phyloP scores from a whole-genome alignment of 2,329 filamentous ascomycete genomes.

The Colletotrichum filicis region DNA sequence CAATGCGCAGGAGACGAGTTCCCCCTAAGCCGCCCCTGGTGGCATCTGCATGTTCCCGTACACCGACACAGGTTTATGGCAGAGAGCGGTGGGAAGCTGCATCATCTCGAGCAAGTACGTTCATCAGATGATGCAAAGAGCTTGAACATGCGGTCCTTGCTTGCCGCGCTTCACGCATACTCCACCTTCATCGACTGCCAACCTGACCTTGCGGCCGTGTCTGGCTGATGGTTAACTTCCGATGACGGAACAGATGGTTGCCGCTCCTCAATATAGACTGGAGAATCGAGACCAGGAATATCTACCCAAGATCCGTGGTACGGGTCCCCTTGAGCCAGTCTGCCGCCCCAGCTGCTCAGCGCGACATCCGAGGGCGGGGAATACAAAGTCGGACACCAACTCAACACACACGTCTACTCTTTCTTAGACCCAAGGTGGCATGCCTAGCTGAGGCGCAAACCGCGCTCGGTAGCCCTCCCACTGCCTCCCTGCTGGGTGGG shows the following conservation, averaged over 20 bases:
- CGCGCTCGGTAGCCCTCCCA: neutral
- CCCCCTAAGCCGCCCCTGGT: neutral
- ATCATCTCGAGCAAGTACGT: slow-evolving; percentile 16
- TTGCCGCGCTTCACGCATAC: neutral
- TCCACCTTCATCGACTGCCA: neutral
- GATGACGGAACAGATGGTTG: neutral
- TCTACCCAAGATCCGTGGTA: neutral
- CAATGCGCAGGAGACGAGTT: neutral
- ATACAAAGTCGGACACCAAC: neutral
- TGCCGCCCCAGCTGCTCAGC: slow-evolving; percentile 7
- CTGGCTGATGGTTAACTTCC: neutral
- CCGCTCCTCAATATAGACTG: neutral
- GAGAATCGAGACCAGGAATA: neutral
- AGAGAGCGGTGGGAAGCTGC: slow-evolving; percentile 24
- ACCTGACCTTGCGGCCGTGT: neutral
- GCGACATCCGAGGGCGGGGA: neutral
- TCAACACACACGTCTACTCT: neutral
- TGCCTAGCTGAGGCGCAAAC: slow-evolving; percentile 13
- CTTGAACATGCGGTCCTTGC: slow-evolving; percentile 4
- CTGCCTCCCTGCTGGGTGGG: neutral
- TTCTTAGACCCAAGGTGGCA: neutral
- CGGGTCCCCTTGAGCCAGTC: neutral
- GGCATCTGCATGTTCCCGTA: slow-evolving; percentile 22
- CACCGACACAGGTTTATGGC: slow-evolving; percentile 17
- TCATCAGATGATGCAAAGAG: slow-evolving; percentile 17